Conservation (phyloP, 768 basidiomycete species). For the Naganishia randhawae region DNA sequence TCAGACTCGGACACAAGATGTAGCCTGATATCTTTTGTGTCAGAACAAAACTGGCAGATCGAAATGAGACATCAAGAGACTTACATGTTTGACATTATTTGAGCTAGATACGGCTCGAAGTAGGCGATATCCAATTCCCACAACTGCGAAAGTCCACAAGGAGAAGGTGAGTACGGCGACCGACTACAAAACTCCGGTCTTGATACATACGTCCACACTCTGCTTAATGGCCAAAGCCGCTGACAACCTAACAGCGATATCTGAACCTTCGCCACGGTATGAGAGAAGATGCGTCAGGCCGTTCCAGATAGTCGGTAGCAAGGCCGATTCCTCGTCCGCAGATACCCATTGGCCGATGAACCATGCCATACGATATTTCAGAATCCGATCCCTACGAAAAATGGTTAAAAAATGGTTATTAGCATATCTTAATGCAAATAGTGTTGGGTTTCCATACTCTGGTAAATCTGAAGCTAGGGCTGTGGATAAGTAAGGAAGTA, state of each 20-base stretch:
- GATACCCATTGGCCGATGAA: slow-evolving; percentile 81
- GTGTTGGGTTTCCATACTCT: slow-evolving; percentile 14
- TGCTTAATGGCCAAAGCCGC: slow-evolving; percentile 74
- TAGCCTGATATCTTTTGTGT: slow-evolving; percentile 29
- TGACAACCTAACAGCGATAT: slow-evolving; percentile 79
- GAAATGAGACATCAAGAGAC: neutral
- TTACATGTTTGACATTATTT: slow-evolving; percentile 43
- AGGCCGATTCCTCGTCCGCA: slow-evolving; percentile 59
- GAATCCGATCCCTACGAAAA: slow-evolving; percentile 72
- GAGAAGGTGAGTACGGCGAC: neutral
- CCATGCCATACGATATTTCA: slow-evolving; percentile 95
- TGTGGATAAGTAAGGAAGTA: slow-evolving; percentile 23
- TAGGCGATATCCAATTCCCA: slow-evolving; percentile 48
- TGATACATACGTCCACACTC: slow-evolving; percentile 71
- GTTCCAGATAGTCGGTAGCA: slow-evolving; percentile 67
- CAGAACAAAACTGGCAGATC: neutral
- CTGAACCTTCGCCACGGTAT: slow-evolving; percentile 66
- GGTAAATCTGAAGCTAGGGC: slow-evolving; percentile 8
- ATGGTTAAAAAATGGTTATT: slow-evolving; percentile 5
- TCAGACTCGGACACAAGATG: slow-evolving; percentile 41
- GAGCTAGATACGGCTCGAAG: slow-evolving; percentile 43
- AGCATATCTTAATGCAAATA: slow-evolving; percentile 9
- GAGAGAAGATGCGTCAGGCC: slow-evolving; percentile 69
- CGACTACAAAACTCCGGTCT: neutral
- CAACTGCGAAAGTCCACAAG: slow-evolving; percentile 28